Base-by-base conservation (phyloP, 257 asterid species). In the Ocimum tenuiflorum region DNA sequence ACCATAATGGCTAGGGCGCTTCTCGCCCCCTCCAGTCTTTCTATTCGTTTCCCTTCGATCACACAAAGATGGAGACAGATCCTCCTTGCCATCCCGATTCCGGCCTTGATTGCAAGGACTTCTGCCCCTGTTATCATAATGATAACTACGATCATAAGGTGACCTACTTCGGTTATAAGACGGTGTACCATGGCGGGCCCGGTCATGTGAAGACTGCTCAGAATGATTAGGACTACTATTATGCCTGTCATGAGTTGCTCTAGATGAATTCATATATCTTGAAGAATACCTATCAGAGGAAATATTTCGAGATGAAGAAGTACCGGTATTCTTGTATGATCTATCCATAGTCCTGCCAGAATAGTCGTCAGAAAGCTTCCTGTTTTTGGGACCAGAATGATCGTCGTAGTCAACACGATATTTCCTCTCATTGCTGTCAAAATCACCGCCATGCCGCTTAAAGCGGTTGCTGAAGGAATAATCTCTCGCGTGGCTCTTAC, bases 251-350 rank as follows among this genome's bases (percentile, higher is more conserved):
- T 79, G 74, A 66, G 63, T 78, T 31, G 68, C 76, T 77, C 82
- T 86, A 62, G 95, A 81, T 43, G 96, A 80, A 42, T 88, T 94
- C 64, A 78, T 36, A 74, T 85, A 80, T 71, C 92, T 81, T 47
- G 99, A 86, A 76, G 89, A 73, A 73, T 84, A 79, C 78, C 86
- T 84, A 59, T 92, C 99, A 38, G 97, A 78, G 31, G 86, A 79
- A 70, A 51, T 77, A 49, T 72, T 80, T 55, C 95, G 75, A 23
- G 80, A 79, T 3, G 88, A 75, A 64, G 86, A 68, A 76, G 87
- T 54, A 63, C 78, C 65, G 68, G 31, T 41, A 65, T 43, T 80
- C 70, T 79, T 90, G 77, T 55, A 75, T 11, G 75, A 72, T 66
- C 85, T 84, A 29, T 88, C 96, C 49, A 45, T 65, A 68, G 67